Evolutionary conservation across 192 early-diverging fungal species (phyloP).

Genomic region (Dissophora ornata): DNA sequence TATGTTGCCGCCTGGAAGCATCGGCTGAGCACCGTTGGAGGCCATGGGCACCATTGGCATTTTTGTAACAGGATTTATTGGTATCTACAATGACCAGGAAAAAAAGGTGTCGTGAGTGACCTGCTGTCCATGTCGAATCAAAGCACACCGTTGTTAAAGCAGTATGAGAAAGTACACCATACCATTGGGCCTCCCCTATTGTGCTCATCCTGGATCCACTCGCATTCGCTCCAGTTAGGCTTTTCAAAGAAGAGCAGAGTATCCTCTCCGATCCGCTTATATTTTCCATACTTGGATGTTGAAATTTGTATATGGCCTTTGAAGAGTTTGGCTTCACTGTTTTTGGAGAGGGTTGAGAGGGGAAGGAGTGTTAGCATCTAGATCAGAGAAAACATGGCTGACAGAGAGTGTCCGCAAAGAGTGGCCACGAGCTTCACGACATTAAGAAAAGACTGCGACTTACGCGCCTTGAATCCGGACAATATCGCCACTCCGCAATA

Average conservation of each 20-base stretch:
- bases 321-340: constrained; percentile 62
- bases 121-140: too few relatives aligned
- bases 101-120: background rate
- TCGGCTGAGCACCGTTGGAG: constrained; percentile 8
- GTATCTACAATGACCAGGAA: background rate
- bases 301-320: constrained; percentile 67
- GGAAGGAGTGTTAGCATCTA: background rate
- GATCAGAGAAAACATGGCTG: background rate
- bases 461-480: constrained; percentile 64
- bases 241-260: constrained; percentile 50
- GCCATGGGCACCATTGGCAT: constrained; percentile 5
- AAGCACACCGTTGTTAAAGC: too few relatives aligned
- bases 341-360: background rate
- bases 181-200: constrained; percentile 23
- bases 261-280: constrained; percentile 69
- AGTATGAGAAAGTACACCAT: too few relatives aligned
- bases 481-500: constrained; percentile 70
- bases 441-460: background rate
- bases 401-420: too few relatives aligned
- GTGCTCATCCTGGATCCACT: constrained; percentile 33
- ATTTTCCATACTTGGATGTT: constrained; percentile 61
- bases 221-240: constrained; percentile 54
- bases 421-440: too few relatives aligned
- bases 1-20: constrained; percentile 5
- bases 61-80: constrained; percentile 2